Evolutionary conservation across 352 stramenopile species (phyloP).

Genomic region (Phytophthora megakarya): DNA sequence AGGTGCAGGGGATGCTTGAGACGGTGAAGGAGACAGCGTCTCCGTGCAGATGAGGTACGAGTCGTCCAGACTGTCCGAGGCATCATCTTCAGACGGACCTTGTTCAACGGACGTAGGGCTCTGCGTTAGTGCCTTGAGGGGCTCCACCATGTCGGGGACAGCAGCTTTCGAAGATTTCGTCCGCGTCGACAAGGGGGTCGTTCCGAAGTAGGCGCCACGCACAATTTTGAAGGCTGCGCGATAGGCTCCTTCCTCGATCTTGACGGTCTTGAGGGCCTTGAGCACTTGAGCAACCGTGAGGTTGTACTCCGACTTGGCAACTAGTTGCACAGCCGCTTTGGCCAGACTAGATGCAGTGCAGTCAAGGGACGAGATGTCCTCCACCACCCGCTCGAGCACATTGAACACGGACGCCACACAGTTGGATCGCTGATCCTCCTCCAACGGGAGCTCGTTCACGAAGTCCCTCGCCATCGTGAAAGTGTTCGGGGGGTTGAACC

Average conservation of each 20-base stretch:
- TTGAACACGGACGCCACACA: conserved; percentile 47
- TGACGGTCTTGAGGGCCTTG: conserved; percentile 25
- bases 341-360: conserved; percentile 52
- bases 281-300: conserved; percentile 30
- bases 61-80: conserved; percentile 16
- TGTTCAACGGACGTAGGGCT: conserved; percentile 44
- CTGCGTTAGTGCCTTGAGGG: conserved; percentile 32
- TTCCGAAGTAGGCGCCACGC: conserved; percentile 36
- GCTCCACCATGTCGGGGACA: conserved; percentile 24
- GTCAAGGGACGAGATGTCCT: conserved; percentile 39
- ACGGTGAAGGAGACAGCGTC: conserved; percentile 42
- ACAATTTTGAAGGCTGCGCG: conserved; percentile 44
- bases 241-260: conserved; percentile 35
- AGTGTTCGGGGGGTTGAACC: conserved; percentile 66
- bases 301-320: conserved; percentile 44
- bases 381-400: conserved; percentile 41
- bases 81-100: conserved; percentile 13
- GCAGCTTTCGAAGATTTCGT: conserved; percentile 23
- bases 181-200: not conserved
- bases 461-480: conserved; percentile 76
- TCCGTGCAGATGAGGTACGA: conserved; percentile 39
- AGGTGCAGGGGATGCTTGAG: conserved; percentile 21
- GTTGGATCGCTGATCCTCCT: conserved; percentile 24
- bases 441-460: conserved; percentile 43
- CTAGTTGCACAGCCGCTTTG: conserved; percentile 52